Evolutionary conservation across 495 filamentous ascomycete genomes (phyloP).

Genomic region (Rhizodiscina lignyota): DNA sequence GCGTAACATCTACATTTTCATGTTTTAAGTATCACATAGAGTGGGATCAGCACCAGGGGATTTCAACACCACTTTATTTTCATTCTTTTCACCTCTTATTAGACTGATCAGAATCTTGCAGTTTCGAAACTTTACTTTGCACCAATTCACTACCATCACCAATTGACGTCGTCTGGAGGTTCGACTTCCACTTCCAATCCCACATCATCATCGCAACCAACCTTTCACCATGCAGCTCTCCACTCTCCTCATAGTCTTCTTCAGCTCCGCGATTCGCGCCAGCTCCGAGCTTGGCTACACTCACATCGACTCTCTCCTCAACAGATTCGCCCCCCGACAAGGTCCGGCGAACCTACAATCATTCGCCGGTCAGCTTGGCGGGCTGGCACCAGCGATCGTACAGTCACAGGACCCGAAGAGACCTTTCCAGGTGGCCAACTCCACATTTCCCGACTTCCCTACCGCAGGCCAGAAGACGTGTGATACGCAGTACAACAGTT

Average conservation of each 20-base stretch:
- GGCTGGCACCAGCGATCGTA: conserved; percentile 30
- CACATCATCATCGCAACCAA: no score
- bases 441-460: conserved; percentile 23
- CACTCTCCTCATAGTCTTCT: background rate
- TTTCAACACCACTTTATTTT: no score
- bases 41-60: no score
- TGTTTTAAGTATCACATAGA: no score
- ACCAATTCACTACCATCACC: no score
- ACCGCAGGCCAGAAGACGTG: conserved; percentile 12
- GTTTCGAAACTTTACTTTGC: no score
- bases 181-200: no score
- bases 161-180: no score
- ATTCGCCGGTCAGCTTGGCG: conserved; percentile 39
- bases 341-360: conserved; percentile 31
- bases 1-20: no score
- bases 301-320: conserved; percentile 5
- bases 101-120: no score
- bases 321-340: conserved; percentile 11
- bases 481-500: conserved; percentile 16
- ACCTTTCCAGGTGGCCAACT: conserved; percentile 38
- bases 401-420: conserved; percentile 23
- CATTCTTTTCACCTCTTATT: no score
- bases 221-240: no score
- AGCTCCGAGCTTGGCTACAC: conserved; percentile 3
- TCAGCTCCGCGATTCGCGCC: conserved; percentile 1